Conservation (phyloP, 164 flowering plant genomes). For the Chloranthus sessilifolius region DNA sequence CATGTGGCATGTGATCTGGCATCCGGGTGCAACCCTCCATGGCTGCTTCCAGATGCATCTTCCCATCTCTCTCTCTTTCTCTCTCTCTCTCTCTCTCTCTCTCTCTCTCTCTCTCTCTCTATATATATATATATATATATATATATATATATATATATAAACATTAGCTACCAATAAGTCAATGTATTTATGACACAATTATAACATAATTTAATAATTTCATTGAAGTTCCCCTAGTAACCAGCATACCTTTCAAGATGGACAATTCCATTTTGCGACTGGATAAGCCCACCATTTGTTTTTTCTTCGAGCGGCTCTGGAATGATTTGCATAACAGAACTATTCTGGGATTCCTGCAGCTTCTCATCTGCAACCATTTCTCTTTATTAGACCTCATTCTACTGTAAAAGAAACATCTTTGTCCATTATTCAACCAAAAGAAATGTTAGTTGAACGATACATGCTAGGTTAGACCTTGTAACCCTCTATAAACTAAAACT, state of each 20-base stretch:
- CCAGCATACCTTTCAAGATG: conserved; percentile 54
- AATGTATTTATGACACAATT: too few relatives aligned
- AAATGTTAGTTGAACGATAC: not conserved
- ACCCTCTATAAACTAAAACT: conserved; percentile 1
- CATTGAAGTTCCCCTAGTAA: conserved; percentile 2
- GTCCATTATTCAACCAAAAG: conserved; percentile 5
- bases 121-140: too few relatives aligned
- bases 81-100: too few relatives aligned
- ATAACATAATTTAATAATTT: too few relatives aligned
- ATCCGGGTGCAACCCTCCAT: too few relatives aligned
- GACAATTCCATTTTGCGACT: too few relatives aligned
- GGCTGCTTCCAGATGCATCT: too few relatives aligned
- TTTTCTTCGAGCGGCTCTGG: conserved; percentile 22
- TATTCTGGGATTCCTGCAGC: conserved; percentile 37
- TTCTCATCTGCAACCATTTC: conserved; percentile 65
- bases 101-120: too few relatives aligned
- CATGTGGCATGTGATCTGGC: too few relatives aligned
- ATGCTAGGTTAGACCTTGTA: not conserved
- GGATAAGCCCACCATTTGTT: conserved; percentile 25
- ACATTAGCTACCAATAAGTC: too few relatives aligned
- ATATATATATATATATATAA: too few relatives aligned
- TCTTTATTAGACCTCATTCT: conserved; percentile 31
- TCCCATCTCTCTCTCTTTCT: too few relatives aligned
- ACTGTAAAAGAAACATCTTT: conserved; percentile 6
- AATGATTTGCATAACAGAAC: conserved; percentile 21